Evolutionary conservation across 1,284 basidiomycete genomes (phyloP).

Genomic region (Gymnopus androsaceus): DNA sequence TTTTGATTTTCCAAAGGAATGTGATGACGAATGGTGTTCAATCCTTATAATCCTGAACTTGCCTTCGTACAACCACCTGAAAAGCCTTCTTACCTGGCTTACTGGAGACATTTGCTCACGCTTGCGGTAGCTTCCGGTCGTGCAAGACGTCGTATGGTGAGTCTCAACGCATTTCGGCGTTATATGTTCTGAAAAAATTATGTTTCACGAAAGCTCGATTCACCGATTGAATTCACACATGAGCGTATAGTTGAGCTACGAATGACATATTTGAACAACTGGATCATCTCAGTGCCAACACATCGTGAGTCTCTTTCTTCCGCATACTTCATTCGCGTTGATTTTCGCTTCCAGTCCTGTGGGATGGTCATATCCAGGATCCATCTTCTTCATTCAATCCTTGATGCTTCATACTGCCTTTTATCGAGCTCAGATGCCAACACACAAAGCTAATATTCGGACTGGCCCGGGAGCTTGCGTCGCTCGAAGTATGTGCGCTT

Average conservation of each 20-base stretch:
- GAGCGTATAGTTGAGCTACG: conserved; percentile 38
- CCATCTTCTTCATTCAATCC: conserved; percentile 8
- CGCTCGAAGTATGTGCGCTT: conserved; percentile 8
- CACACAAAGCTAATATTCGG: conserved; percentile 3
- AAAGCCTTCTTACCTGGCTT: conserved; percentile 18
- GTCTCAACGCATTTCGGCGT: conserved; percentile 14
- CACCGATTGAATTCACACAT: conserved; percentile 23
- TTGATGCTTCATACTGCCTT: conserved; percentile 3
- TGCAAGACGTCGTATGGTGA: conserved; percentile 55
- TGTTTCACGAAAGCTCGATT: not conserved
- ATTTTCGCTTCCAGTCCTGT: not conserved
- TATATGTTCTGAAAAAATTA: not conserved
- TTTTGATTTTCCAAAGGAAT: conserved; percentile 16
- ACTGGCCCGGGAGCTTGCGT: conserved; percentile 6
- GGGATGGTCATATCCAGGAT: conserved; percentile 5
- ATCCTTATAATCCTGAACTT: not conserved
- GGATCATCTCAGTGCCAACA: conserved; percentile 49
- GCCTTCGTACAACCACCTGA: conserved; percentile 16
- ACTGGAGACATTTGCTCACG: conserved; percentile 38
- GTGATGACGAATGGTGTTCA: conserved; percentile 20
- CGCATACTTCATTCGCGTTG: not conserved
- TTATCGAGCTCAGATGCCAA: conserved; percentile 6
- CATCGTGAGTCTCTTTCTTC: conserved; percentile 21
- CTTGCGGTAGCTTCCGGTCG: conserved; percentile 58
- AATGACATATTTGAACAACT: conserved; percentile 42